These are phyloP conservation scores for Golubevia sp. DNA, from an alignment of 1,284 basidiomycete genomes.

Conservation along the genomic window DNA sequence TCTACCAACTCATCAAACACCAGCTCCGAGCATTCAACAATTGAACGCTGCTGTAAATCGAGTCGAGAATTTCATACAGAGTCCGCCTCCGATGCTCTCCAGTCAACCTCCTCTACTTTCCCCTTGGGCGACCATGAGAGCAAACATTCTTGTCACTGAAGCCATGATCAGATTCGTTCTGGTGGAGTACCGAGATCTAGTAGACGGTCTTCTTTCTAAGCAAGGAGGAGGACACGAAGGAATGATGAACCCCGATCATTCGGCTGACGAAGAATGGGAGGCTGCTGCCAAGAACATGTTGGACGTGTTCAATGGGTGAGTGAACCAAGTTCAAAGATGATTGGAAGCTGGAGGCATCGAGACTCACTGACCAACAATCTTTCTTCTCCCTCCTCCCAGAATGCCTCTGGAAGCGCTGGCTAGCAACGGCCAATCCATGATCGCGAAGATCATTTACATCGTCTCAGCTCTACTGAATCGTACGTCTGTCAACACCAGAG, in stretches of 20 bases:
- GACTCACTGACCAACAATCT: not conserved
- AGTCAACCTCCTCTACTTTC: constrained; percentile 16
- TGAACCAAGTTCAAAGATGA: not conserved
- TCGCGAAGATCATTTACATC: constrained; percentile 30
- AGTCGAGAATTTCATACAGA: constrained; percentile 21
- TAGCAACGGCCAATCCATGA: constrained; percentile 29
- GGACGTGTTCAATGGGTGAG: constrained; percentile 14
- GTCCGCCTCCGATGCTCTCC: constrained; percentile 20
- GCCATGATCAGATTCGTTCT: constrained; percentile 32
- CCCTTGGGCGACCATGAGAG: constrained; percentile 37
- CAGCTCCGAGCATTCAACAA: constrained; percentile 3
- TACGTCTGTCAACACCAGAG: not conserved
- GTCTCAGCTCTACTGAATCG: constrained; percentile 8
- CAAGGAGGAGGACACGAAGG: constrained; percentile 9
- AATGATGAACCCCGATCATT: constrained; percentile 5
- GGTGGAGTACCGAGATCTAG: constrained; percentile 28
- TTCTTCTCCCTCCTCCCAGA: not conserved
- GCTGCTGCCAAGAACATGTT: constrained; percentile 27
- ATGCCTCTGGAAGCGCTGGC: constrained; percentile 33
- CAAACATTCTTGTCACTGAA: constrained; percentile 39
- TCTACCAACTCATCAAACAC: not conserved
- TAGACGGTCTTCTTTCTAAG: constrained; percentile 14
- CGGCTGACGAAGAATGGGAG: constrained; percentile 14
- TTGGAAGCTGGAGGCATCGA: not conserved
- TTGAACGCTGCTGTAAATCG: constrained; percentile 14